Evolutionary conservation across 164 flowering plant species (phyloP), one percentile per base, ranked within the genome.

Genomic region (Vitis labrusca): DNA sequence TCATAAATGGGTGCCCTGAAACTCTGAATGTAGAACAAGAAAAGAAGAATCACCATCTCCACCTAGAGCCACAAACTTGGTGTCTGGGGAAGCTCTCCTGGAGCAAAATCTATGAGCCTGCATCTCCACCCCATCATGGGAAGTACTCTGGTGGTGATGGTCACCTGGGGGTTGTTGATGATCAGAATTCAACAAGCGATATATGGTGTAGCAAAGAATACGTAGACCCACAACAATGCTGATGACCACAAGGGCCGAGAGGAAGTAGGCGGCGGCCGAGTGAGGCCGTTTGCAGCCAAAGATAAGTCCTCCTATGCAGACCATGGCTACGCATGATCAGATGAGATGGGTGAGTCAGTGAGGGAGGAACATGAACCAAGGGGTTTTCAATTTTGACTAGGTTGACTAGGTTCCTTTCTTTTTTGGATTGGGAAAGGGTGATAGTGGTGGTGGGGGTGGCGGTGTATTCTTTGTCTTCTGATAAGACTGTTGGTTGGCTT

Each of bases 141-240:
- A 11, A 60, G 9, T 30, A 44, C 49, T 48, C 12, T 37, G 65
- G 19, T 50, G 50, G 29, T 48, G 19, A 12, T 47, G 6, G 6
- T 44, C 62, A 11, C 7, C 7, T 37, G 44, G 44, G 44, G 44
- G 2, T 6, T 37, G 44, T 37, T 37, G 44, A 37, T 0, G 44
- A 37, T 30, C 10, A 23, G 54, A 51, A 56, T 64, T 64, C 61
- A 64, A 8, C 32, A 72, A 68, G 27, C 72, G 56, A 61, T 55
- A 59, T 47, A 78, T 27, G 57, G 13, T 6, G 64, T 65, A 64
- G 51, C 71, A 72, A 63, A 82, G 53, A 19, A 80, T 14, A 7
- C 85, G 79, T 7, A 78, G 30, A 17, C 71, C 73, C 0, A 77
- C 5, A 17, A 80, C 50, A 55, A 78, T 73, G 50, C 77, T 73